Evolutionary conservation across 1,139 yeast species (phyloP), one percentile per base, ranked within the genome.

Genomic region (Wickerhamiella pararugosa): DNA sequence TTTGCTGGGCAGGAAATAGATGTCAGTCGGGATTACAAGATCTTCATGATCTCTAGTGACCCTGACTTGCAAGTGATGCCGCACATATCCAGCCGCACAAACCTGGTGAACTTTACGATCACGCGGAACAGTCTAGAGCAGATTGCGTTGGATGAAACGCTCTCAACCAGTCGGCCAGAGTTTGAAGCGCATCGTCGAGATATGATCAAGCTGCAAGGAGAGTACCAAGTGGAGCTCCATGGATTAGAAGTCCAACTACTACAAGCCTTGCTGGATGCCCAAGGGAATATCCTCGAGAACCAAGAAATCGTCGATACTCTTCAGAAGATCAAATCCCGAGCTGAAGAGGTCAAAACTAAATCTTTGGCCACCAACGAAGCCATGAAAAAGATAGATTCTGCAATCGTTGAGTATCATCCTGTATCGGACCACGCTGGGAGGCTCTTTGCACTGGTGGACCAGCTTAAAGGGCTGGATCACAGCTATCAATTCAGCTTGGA

Each of bases 1-100:
- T 56, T 87, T 15, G 90, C 84, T 0, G 69, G 69, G 1, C 73
- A 70, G 37, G 75, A 73, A 11, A 65, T 86, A 40, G 95, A 84
- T 51, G 70, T 73, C 43, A 72, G 87, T 2, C 66, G 75, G 0
- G 69, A 71, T 3, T 86, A 86, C 64, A 66, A 65, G 45, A 52
- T 90, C 40, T 70, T 65, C 35, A 58, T 87, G 37, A 70, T 73
- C 48, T 72, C 94, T 0, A 70, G 70, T 37, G 86, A 82, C 54
- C 66, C 79, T 0, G 59, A 66, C 2, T 56, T 70, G 1, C 43
- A 34, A 0, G 55, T 80, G 2, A 61, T 79, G 0, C 65, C 79
- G 3, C 79, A 72, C 54, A 67, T 84, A 9, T 55, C 69, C 6
- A 68, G 87, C 15, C 65, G 93, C 48, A 71, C 81, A 5, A 64